A percentile compares a stretch with the other conserved stretches of the same genome.
phyloP scores from a whole-genome alignment of 1,284 basidiomycete genomes.

The Calocybe gambosa region DNA sequence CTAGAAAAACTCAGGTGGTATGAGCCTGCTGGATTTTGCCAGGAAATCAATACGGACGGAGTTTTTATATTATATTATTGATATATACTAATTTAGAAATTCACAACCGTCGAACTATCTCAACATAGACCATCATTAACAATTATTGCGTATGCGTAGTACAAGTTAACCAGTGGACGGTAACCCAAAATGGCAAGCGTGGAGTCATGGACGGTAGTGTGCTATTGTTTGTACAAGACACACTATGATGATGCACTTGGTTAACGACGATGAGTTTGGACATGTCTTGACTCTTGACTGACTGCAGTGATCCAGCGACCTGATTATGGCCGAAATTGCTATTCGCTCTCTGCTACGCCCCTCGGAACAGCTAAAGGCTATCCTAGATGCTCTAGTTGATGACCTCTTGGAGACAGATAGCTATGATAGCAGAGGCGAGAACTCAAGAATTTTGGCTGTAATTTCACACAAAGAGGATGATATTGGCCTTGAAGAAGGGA shows the following conservation, averaged over 20 bases:
- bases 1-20: constrained; percentile 1
- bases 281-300: background rate
- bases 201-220: too few relatives aligned
- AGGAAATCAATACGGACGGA: too few relatives aligned
- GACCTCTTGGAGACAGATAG: background rate
- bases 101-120: background rate
- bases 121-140: too few relatives aligned
- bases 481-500: constrained; percentile 30
- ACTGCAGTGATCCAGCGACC: background rate
- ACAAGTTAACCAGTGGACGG: too few relatives aligned
- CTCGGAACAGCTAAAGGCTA: constrained; percentile 34
- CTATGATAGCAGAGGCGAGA: constrained; percentile 16
- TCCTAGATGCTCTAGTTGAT: constrained; percentile 8
- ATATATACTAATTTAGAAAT: background rate
- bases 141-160: too few relatives aligned
- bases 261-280: background rate
- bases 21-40: background rate
- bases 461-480: constrained; percentile 32
- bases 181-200: background rate
- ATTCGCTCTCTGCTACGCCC: constrained; percentile 28
- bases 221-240: background rate
- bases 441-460: constrained; percentile 31
- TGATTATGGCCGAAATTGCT: constrained; percentile 13
- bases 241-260: background rate
- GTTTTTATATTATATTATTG: background rate